phyloP scores from a whole-genome alignment of 192 early-diverging fungal genomes.

The Polychytrium aggregatum region DNA sequence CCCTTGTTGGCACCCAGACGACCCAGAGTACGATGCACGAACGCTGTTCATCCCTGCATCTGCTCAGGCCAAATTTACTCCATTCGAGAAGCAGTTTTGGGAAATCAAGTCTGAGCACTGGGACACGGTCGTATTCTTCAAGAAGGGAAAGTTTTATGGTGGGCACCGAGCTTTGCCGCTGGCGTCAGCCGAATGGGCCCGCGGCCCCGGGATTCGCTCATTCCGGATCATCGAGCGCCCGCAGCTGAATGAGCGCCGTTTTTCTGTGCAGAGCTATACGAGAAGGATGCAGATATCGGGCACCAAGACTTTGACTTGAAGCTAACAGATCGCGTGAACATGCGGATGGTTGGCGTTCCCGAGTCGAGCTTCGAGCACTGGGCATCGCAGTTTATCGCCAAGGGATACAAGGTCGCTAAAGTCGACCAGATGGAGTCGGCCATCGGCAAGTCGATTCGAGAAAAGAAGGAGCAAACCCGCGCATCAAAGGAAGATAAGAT shows the following conservation, averaged over 20 bases:
- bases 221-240: not conserved
- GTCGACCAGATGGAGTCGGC: constrained; percentile 97
- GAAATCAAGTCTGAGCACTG: constrained; percentile 90
- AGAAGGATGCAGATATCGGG: constrained; percentile 95
- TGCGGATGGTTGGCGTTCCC: constrained; percentile 98
- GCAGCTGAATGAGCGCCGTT: not conserved
- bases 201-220: not conserved
- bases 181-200: not conserved
- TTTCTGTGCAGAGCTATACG: constrained; percentile 70
- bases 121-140: constrained; percentile 97
- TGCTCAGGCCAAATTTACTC: constrained; percentile 79
- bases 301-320: constrained; percentile 94
- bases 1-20: constrained; percentile 19
- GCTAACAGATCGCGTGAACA: constrained; percentile 90
- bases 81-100: constrained; percentile 99
- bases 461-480: no score
- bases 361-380: constrained; percentile 89
- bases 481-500: constrained; percentile 58
- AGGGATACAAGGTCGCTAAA: constrained; percentile 89
- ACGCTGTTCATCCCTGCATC: constrained; percentile 70
- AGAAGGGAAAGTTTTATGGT: constrained; percentile 96
- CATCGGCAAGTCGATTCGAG: constrained; percentile 86
- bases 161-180: not conserved
- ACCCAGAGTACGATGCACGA: constrained; percentile 81
- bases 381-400: constrained; percentile 90